Conservation (phyloP, 1,139 yeast species). For the Wickerhamomyces sp. region DNA sequence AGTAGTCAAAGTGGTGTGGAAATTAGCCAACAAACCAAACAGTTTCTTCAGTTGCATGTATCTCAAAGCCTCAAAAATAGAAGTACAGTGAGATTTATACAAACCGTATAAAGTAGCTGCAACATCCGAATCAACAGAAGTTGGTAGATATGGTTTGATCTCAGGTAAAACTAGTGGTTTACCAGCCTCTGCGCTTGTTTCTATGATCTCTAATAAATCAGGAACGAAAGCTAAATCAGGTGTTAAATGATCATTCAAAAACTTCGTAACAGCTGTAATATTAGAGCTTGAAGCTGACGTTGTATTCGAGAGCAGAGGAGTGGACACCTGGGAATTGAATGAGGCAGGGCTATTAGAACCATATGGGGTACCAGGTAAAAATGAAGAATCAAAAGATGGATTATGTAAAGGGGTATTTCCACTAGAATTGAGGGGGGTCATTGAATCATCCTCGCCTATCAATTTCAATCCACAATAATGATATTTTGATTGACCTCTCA, state of each 20-base stretch:
- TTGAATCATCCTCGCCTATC: constrained; percentile 39
- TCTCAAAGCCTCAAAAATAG: constrained; percentile 60
- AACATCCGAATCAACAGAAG: constrained; percentile 49
- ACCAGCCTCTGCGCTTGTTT: constrained; percentile 22
- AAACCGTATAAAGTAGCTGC: constrained; percentile 57
- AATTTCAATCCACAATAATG: constrained; percentile 84
- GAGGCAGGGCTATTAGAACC: constrained; percentile 26
- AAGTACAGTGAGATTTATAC: constrained; percentile 58
- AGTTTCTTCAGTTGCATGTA: constrained; percentile 63
- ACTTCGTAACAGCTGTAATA: constrained; percentile 8
- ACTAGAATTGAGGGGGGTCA: constrained; percentile 17
- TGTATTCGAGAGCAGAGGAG: constrained; percentile 19
- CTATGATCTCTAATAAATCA: constrained; percentile 28
- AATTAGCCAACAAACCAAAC: constrained; percentile 47
- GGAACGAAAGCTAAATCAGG: constrained; percentile 35
- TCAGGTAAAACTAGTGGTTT: constrained; percentile 42
- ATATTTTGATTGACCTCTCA: constrained; percentile 84
- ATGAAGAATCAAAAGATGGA: constrained; percentile 18
- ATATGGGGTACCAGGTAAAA: constrained; percentile 30
- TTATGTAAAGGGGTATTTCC: constrained; percentile 23
- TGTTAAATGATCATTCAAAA: constrained; percentile 16
- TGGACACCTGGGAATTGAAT: constrained; percentile 21
- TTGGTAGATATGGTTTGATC: constrained; percentile 46
- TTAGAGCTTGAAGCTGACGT: constrained; percentile 12
- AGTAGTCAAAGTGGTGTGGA: constrained; percentile 56